phyloP scores from a whole-genome alignment of 306 rosid genomes.

The Quercus glauca region DNA sequence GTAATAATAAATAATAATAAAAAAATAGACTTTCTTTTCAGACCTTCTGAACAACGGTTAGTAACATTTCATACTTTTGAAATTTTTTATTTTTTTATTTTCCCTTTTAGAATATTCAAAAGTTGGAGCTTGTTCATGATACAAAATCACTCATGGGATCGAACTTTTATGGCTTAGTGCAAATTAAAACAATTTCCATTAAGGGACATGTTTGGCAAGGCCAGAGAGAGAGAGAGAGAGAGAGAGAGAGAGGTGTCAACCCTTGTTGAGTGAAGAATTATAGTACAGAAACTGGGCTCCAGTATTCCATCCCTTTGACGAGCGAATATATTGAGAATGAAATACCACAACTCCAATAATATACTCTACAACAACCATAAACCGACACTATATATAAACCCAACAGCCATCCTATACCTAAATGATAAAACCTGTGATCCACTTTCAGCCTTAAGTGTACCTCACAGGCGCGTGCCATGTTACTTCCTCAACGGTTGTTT shows the following conservation, averaged over 20 bases:
- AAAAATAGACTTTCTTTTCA: too few species aligned
- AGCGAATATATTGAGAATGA: slow-evolving; percentile 50
- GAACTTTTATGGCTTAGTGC: too few species aligned
- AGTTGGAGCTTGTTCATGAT: too few species aligned
- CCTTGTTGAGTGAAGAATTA: slow-evolving; percentile 26
- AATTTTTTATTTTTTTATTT: too few species aligned
- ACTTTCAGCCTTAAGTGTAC: not conserved
- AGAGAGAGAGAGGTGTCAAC: slow-evolving; percentile 27
- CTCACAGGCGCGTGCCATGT: not conserved
- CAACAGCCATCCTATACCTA: slow-evolving; percentile 6
- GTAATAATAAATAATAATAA: fast-evolving
- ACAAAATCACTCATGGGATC: too few species aligned
- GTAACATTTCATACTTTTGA: too few species aligned
- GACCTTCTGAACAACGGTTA: too few species aligned
- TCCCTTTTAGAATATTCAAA: too few species aligned
- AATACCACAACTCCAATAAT: slow-evolving; percentile 33
- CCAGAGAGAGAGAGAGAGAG: too few species aligned
- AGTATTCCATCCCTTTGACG: slow-evolving; percentile 36
- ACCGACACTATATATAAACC: slow-evolving; percentile 19
- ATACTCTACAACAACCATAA: slow-evolving; percentile 23
- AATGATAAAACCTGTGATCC: slow-evolving; percentile 12
- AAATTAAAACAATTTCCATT: too few species aligned
- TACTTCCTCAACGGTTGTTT: not conserved
- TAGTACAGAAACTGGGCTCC: slow-evolving; percentile 32
- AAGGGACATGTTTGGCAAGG: too few species aligned